Evolutionary conservation across 2,329 filamentous ascomycete genomes (phyloP).

Genomic region (Alternaria sp.): DNA sequence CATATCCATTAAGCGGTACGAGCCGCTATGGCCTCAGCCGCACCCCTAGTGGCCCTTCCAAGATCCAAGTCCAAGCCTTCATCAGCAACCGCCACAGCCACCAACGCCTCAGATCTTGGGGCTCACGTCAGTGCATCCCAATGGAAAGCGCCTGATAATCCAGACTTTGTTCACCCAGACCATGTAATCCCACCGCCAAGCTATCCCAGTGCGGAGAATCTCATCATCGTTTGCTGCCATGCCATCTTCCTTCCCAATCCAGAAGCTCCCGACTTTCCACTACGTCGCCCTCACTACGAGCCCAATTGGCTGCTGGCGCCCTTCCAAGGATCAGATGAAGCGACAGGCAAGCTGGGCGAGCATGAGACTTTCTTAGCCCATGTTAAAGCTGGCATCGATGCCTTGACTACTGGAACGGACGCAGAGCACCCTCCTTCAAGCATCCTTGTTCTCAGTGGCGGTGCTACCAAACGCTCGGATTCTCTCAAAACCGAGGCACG

Average conservation of each 20-base stretch:
- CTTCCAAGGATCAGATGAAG: slow-evolving; percentile 67
- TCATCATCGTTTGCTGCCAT: slow-evolving; percentile 86
- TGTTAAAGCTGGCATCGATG: slow-evolving; percentile 69
- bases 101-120: slow-evolving; percentile 17
- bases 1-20: slow-evolving; percentile 17
- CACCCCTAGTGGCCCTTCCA: slow-evolving; percentile 40
- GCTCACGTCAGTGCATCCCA: slow-evolving; percentile 12
- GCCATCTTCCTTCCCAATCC: slow-evolving; percentile 68
- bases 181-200: slow-evolving; percentile 40
- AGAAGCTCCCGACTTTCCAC: slow-evolving; percentile 35
- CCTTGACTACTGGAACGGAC: slow-evolving; percentile 58
- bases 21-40: slow-evolving; percentile 43
- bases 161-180: slow-evolving; percentile 40
- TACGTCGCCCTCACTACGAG: slow-evolving; percentile 47
- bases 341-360: slow-evolving; percentile 66
- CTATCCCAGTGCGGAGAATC: slow-evolving; percentile 53
- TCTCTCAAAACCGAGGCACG: slow-evolving; percentile 48
- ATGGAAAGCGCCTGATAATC: slow-evolving; percentile 20
- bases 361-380: slow-evolving; percentile 82
- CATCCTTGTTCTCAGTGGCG: slow-evolving; percentile 78
- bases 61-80: slow-evolving; percentile 39
- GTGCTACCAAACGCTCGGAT: slow-evolving; percentile 46
- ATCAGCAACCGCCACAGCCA: slow-evolving; percentile 15
- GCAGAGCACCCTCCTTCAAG: slow-evolving; percentile 44
- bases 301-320: slow-evolving; percentile 71